Evolutionary conservation across 352 stramenopile genomes (phyloP), one percentile per base, ranked within the genome.

Genomic region (Phytophthora sp.): DNA sequence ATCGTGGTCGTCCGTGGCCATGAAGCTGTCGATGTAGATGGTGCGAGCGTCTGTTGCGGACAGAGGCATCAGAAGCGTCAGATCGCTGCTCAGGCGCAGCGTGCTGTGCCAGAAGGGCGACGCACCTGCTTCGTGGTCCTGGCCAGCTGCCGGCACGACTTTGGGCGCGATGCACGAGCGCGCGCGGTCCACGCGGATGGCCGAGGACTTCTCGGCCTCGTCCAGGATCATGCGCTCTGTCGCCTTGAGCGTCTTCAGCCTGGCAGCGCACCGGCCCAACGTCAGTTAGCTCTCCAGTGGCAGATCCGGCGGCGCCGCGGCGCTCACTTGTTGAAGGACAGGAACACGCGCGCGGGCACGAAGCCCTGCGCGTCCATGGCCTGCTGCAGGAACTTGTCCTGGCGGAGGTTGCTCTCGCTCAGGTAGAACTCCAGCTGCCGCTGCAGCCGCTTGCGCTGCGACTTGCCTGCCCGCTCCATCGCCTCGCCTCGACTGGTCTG

Each of bases 351-450:
- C 31, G 73, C 67, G 3, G 76, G 56, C 21, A 93, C 56, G 57
- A 87, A 91, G 28, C 77, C 80, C 28, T 84, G 39, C 18, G 76
- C 75, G 55, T 94, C 81, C 82, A 90, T 89, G 49, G 77, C 54
- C 58, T 92, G 77, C 59, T 86, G 81, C 54, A 94, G 56, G 59
- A 91, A 92, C 56, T 92, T 94, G 70, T 94, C 85, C 61, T 87
- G 78, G 5, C 82, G 79, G 35, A 94, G 60, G 60, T 92, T 94
- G 64, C 82, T 90, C 38, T 77, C 71, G 61, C 85, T 87, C 39
- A 94, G 51, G 38, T 92, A 92, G 62, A 94, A 92, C 76, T 94
- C 82, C 48, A 94, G 80, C 73, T 94, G 85, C 34, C 82, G 78
- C 68, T 92, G 80, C 35, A 94, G 74, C 23, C 76, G 78, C 78